phyloP scores from a whole-genome alignment of 352 stramenopile species.

The Phytophthora idaei region DNA sequence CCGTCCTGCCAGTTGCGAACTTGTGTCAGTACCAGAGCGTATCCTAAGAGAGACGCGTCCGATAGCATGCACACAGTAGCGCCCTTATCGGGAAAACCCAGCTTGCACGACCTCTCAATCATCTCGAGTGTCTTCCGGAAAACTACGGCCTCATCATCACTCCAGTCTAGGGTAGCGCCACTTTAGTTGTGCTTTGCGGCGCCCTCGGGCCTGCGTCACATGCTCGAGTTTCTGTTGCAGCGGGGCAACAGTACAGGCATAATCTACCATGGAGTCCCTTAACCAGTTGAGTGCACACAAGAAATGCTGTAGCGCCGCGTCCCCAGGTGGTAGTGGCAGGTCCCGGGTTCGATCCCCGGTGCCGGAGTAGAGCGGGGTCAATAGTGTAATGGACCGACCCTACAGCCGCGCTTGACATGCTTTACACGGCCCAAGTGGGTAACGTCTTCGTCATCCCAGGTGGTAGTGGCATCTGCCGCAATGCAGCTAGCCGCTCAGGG shows the following conservation, averaged over 20 bases:
- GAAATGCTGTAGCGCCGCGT: slow-evolving; percentile 16
- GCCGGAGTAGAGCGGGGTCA: no score
- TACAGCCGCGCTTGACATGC: no score
- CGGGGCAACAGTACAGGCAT: neutral
- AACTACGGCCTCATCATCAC: neutral
- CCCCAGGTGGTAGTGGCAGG: slow-evolving; percentile 13
- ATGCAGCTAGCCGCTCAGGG: neutral
- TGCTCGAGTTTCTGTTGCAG: slow-evolving; percentile 11
- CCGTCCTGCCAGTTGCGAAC: slow-evolving; percentile 6
- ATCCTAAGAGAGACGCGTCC: slow-evolving; percentile 5
- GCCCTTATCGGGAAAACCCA: neutral
- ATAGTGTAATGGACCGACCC: no score
- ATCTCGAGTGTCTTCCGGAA: slow-evolving; percentile 3
- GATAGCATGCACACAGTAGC: slow-evolving; percentile 9
- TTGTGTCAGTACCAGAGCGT: slow-evolving; percentile 6
- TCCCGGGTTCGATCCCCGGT: no score
- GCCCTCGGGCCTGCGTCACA: neutral
- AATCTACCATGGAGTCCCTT: slow-evolving; percentile 12
- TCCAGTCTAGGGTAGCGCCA: slow-evolving; percentile 14
- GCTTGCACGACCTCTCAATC: slow-evolving; percentile 15
- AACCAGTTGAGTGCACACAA: slow-evolving; percentile 24
- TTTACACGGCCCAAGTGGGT: no score
- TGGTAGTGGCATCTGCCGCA: slow-evolving; percentile 16
- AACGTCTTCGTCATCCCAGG: neutral
- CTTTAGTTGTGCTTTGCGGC: slow-evolving; percentile 13